These are phyloP conservation scores for Cruciata laevipes DNA, from an alignment of 257 asterid species.

Conservation along the genomic window DNA sequence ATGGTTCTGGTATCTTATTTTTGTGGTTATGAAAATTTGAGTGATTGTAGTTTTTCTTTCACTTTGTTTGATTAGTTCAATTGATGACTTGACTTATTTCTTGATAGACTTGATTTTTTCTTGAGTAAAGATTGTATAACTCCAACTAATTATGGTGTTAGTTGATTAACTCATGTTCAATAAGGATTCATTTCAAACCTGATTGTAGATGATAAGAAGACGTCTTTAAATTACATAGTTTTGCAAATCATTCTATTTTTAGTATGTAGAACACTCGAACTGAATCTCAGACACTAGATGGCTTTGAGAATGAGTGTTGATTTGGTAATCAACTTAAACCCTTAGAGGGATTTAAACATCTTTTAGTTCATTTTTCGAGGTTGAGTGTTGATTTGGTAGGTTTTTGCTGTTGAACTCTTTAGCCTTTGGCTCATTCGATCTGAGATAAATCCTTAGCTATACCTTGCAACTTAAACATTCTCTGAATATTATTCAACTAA, in stretches of 20 bases:
- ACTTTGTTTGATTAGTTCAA: not conserved
- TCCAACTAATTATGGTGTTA: not conserved
- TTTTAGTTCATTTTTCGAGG: not conserved
- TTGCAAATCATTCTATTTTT: not conserved
- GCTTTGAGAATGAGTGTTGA: not conserved
- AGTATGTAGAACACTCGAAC: not conserved
- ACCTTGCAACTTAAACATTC: not conserved
- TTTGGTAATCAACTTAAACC: not conserved
- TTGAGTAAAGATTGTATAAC: not conserved
- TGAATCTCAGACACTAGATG: not conserved
- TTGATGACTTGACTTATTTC: not conserved
- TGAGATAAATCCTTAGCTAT: not conserved
- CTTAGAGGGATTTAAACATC: not conserved
- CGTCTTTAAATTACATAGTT: too few species aligned
- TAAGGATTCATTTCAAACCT: not conserved
- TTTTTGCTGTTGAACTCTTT: not conserved
- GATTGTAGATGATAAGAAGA: not conserved
- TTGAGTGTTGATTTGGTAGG: not conserved
- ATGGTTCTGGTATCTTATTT: not conserved
- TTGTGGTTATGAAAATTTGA: not conserved
- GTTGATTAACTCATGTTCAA: not conserved
- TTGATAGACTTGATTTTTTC: not conserved
- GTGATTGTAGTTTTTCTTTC: not conserved
- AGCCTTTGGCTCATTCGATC: not conserved
- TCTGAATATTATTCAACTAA: not conserved